Conservation (phyloP, 352 stramenopile genomes). For the Phytophthora pluvialis region DNA sequence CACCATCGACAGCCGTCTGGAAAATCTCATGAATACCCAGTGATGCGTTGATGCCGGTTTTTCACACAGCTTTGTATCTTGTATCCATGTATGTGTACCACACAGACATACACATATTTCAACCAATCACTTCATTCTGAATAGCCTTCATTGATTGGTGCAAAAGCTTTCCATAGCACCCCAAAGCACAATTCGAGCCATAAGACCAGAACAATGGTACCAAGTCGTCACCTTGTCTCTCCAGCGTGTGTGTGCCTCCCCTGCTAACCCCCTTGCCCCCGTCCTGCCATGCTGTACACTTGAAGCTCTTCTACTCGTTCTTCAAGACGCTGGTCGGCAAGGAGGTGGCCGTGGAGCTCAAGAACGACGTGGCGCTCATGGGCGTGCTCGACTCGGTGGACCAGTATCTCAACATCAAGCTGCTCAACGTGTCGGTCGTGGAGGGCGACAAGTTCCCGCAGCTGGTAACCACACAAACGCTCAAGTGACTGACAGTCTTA, state of each 20-base stretch:
- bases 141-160: not conserved
- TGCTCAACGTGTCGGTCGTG: constrained; percentile 96
- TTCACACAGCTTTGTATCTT: not conserved
- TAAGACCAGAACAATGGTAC: constrained; percentile 29
- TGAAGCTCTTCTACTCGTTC: constrained; percentile 97
- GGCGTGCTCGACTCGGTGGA: constrained; percentile 98
- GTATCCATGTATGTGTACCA: not conserved
- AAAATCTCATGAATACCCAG: not conserved
- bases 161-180: constrained; percentile 3
- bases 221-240: constrained; percentile 6
- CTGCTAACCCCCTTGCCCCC: constrained; percentile 4
- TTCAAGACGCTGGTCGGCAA: constrained; percentile 99
- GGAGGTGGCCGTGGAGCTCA: constrained; percentile 98
- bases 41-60: not conserved
- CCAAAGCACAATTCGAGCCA: constrained; percentile 10
- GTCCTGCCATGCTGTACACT: not conserved
- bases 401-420: constrained; percentile 99
- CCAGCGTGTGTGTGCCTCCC: not conserved
- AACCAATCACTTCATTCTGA: not conserved
- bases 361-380: constrained; percentile 98
- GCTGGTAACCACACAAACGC: constrained; percentile 61
- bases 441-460: constrained; percentile 97
- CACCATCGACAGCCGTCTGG: not conserved
- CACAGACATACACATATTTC: not conserved
- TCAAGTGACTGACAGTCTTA: not conserved